These are phyloP conservation scores for Phytophthora brassicae DNA, from an alignment of 352 stramenopile species.

Conservation along the genomic window DNA sequence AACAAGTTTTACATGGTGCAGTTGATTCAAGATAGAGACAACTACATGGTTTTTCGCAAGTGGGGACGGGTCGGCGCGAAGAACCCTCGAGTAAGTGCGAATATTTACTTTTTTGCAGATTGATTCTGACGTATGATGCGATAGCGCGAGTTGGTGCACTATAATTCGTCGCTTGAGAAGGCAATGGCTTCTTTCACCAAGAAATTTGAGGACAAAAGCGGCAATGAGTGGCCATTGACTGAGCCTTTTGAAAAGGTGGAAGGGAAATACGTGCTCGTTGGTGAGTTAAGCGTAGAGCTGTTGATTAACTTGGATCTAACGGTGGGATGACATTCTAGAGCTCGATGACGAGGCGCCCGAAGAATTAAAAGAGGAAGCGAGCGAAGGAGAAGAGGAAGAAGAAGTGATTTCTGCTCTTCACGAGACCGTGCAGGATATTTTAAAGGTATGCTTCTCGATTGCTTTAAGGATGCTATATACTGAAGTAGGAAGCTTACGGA, in stretches of 20 bases:
- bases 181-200: conserved; percentile 54
- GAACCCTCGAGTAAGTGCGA: conserved; percentile 47
- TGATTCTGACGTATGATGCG: neutral
- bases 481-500: neutral
- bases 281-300: conserved; percentile 24
- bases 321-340: conserved; percentile 10
- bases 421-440: conserved; percentile 39
- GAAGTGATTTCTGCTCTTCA: conserved; percentile 35
- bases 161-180: conserved; percentile 50
- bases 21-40: conserved; percentile 48
- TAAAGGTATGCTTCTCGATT: conserved; percentile 30
- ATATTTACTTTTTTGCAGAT: no score
- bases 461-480: neutral
- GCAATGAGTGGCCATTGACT: conserved; percentile 61
- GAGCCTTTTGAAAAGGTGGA: conserved; percentile 45
- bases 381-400: conserved; percentile 38
- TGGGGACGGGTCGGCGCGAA: conserved; percentile 71
- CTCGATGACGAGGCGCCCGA: conserved; percentile 42
- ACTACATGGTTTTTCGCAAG: conserved; percentile 63
- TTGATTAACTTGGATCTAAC: neutral
- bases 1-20: conserved; percentile 84
- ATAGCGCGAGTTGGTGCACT: conserved; percentile 37
- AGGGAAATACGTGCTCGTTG: conserved; percentile 70
- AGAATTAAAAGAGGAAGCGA: conserved; percentile 38
- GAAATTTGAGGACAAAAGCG: conserved; percentile 66